Evolutionary conservation across 2,329 filamentous ascomycete genomes (phyloP).

Genomic region (Aspergillus puulaauensis): DNA sequence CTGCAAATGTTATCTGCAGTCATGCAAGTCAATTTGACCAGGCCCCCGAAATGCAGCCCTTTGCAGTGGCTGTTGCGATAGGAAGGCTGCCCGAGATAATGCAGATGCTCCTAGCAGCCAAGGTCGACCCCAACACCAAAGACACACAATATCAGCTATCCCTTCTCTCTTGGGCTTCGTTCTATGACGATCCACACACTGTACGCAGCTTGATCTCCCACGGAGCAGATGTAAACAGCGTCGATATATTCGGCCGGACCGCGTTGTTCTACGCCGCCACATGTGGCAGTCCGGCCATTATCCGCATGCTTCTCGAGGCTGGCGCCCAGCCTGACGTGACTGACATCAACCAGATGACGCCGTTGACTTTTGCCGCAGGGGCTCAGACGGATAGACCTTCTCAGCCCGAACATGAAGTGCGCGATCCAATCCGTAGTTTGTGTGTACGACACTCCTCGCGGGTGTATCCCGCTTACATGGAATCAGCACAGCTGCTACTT

Average conservation of each 20-base stretch:
- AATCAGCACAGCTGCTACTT: background rate
- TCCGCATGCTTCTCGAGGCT: background rate
- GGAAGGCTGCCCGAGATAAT: background rate
- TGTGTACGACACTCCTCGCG: background rate
- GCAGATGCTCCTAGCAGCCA: background rate
- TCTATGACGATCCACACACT: background rate
- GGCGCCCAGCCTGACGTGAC: background rate
- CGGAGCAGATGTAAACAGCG: background rate
- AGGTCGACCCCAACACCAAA: background rate
- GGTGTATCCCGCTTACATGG: too few relatives aligned
- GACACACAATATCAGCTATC: background rate
- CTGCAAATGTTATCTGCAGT: background rate
- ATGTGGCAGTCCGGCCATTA: background rate
- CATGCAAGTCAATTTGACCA: background rate
- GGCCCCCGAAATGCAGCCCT: background rate
- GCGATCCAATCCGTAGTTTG: background rate
- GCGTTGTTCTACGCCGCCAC: background rate
- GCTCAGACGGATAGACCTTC: too few relatives aligned
- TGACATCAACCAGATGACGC: background rate
- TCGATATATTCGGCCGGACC: background rate
- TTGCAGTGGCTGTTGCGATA: background rate
- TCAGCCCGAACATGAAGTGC: too few relatives aligned
- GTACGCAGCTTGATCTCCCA: background rate
- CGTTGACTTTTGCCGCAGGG: background rate
- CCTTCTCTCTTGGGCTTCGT: background rate